These are phyloP conservation scores for Mercurialis annua DNA, from an alignment of 345 rosid genomes.

Conservation along the genomic window DNA sequence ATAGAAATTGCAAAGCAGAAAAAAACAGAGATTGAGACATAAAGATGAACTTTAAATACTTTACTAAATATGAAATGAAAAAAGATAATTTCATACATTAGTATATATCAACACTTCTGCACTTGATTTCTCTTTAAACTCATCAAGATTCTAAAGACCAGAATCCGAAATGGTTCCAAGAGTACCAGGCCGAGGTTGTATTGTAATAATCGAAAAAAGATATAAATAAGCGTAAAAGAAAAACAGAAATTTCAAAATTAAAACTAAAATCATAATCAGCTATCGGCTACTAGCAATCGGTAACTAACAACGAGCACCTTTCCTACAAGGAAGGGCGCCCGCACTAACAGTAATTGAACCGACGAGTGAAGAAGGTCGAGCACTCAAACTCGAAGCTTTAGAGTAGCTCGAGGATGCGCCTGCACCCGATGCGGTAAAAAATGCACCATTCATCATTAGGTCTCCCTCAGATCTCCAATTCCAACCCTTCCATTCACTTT, in stretches of 20 bases:
- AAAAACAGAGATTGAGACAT: neutral
- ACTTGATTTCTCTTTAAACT: constrained; percentile 35
- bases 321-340: constrained; percentile 24
- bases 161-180: constrained; percentile 34
- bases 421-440: constrained; percentile 24
- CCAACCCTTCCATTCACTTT: constrained; percentile 32
- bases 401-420: constrained; percentile 33
- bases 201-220: constrained; percentile 32
- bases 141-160: constrained; percentile 36
- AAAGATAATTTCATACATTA: neutral
- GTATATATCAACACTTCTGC: constrained; percentile 43
- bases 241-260: constrained; percentile 2
- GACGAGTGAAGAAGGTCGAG: constrained; percentile 28
- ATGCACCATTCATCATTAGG: constrained; percentile 27
- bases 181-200: constrained; percentile 62
- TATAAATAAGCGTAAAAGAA: neutral
- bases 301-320: constrained; percentile 37
- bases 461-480: constrained; percentile 36
- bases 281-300: neutral
- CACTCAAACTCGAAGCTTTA: constrained; percentile 30
- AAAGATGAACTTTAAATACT: neutral
- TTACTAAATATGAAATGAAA: neutral
- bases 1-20: too few species aligned
- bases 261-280: neutral
- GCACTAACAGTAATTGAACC: constrained; percentile 21